These are phyloP conservation scores for Sphaerulina musiva DNA, from an alignment of 2,329 filamentous ascomycete genomes.

Conservation along the genomic window DNA sequence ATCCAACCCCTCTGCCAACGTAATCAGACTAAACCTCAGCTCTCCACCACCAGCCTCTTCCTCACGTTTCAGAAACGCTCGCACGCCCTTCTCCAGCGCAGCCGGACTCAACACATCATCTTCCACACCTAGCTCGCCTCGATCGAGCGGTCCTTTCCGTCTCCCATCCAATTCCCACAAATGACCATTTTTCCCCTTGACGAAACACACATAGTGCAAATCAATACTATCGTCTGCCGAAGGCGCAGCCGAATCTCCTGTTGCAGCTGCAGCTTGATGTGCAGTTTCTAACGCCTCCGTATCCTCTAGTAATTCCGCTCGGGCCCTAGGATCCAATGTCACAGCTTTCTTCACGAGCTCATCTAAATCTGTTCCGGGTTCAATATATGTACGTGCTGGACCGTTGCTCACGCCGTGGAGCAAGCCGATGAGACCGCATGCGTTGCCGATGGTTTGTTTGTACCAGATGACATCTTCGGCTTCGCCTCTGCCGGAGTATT, in stretches of 20 bases:
- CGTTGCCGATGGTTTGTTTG: conserved; percentile 88
- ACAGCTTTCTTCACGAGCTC: conserved; percentile 63
- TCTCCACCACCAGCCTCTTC: conserved; percentile 50
- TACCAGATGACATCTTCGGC: conserved; percentile 83
- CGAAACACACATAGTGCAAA: conserved; percentile 92
- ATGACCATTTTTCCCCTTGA: conserved; percentile 60
- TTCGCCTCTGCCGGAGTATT: conserved; percentile 63
- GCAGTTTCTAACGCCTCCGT: conserved; percentile 68
- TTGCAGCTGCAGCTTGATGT: conserved; percentile 67
- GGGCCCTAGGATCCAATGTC: conserved; percentile 57
- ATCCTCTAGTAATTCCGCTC: conserved; percentile 70
- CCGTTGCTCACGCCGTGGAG: conserved; percentile 80
- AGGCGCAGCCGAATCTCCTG: conserved; percentile 74
- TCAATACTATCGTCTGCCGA: conserved; percentile 75
- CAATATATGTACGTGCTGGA: conserved; percentile 56
- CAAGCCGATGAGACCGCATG: conserved; percentile 84
- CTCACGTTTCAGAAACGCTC: conserved; percentile 54
- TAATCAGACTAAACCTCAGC: conserved; percentile 58
- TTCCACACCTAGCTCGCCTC: conserved; percentile 41
- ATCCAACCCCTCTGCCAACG: conserved; percentile 52
- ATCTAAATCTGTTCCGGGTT: conserved; percentile 52
- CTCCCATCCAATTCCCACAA: conserved; percentile 78
- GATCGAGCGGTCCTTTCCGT: conserved; percentile 65
- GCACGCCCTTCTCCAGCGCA: conserved; percentile 65
- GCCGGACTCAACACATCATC: conserved; percentile 57